Evolutionary conservation across 1,284 basidiomycete species (phyloP).

Genomic region (Cryptococcus sp.): DNA sequence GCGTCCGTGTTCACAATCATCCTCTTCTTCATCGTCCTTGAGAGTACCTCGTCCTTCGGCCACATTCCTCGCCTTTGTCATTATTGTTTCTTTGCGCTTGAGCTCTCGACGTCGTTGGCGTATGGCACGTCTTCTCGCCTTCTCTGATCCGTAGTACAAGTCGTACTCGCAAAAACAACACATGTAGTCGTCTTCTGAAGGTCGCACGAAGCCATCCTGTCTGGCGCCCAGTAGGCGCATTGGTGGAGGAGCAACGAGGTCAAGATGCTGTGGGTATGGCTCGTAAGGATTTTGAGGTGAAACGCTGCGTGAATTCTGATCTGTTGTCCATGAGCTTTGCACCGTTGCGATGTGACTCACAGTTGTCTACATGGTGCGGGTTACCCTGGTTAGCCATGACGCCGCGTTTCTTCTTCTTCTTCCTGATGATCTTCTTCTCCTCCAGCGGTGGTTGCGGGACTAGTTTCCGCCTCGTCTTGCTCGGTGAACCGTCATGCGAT

Average conservation of each 20-base stretch:
- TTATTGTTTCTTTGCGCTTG: slow-evolving; percentile 68
- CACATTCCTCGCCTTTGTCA: slow-evolving; percentile 66
- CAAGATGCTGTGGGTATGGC: slow-evolving; percentile 36
- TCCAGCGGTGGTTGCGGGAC: not conserved
- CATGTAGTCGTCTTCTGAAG: slow-evolving; percentile 76
- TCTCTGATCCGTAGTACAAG: slow-evolving; percentile 74
- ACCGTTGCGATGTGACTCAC: slow-evolving; percentile 29
- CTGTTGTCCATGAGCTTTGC: slow-evolving; percentile 26
- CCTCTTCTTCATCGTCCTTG: slow-evolving; percentile 33
- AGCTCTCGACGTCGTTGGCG: slow-evolving; percentile 75
- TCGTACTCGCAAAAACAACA: slow-evolving; percentile 85
- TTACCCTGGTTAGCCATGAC: slow-evolving; percentile 83
- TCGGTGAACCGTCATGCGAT: slow-evolving; percentile 14
- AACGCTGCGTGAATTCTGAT: slow-evolving; percentile 44
- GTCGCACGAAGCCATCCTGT: slow-evolving; percentile 47
- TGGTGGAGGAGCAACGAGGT: slow-evolving; percentile 48
- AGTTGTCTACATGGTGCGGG: slow-evolving; percentile 82
- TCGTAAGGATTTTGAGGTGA: slow-evolving; percentile 37
- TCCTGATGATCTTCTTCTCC: slow-evolving; percentile 48
- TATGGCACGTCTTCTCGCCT: slow-evolving; percentile 65
- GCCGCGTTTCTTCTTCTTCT: slow-evolving; percentile 78
- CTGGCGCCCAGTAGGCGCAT: slow-evolving; percentile 45
- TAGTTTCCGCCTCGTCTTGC: slow-evolving; percentile 22
- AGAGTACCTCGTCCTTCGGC: slow-evolving; percentile 39
- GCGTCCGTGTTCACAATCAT: slow-evolving; percentile 5